phyloP scores from a whole-genome alignment of 2,329 filamentous ascomycete genomes.

The Erysiphe pulchra region DNA sequence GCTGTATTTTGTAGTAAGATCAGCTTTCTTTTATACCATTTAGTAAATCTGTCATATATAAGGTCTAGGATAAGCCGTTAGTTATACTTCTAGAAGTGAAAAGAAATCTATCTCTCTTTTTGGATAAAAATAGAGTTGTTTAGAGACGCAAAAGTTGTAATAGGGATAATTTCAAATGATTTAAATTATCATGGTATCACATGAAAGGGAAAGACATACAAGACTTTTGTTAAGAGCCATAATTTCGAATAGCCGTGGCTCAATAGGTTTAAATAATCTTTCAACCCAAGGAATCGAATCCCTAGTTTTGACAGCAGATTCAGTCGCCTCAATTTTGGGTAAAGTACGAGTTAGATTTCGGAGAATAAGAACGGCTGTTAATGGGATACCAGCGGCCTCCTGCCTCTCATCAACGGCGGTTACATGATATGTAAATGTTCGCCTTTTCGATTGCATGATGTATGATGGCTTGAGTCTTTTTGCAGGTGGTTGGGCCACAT shows the following conservation, averaged over 20 bases:
- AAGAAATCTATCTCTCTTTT: too few species aligned
- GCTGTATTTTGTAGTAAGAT: not conserved
- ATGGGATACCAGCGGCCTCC: conserved; percentile 52
- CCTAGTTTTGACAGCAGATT: conserved; percentile 23
- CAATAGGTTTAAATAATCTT: conserved; percentile 37
- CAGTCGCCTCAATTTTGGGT: conserved; percentile 32
- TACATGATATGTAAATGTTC: conserved; percentile 27
- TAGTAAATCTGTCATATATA: conserved; percentile 2
- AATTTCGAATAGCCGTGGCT: conserved; percentile 39
- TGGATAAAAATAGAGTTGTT: too few species aligned
- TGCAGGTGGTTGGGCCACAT: conserved; percentile 3
- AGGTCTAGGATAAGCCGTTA: not conserved
- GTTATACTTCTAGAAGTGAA: not conserved
- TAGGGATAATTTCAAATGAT: not conserved
- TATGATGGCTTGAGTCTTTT: conserved; percentile 12
- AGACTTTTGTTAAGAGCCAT: conserved; percentile 41
- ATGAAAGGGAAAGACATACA: conserved; percentile 16
- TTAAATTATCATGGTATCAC: not conserved
- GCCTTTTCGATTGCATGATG: conserved; percentile 20
- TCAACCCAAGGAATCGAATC: conserved; percentile 37
- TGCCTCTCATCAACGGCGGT: conserved; percentile 27
- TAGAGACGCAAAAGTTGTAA: too few species aligned
- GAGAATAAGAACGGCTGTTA: conserved; percentile 51
- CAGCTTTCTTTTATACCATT: conserved; percentile 1
- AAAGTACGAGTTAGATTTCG: conserved; percentile 51